Conservation (phyloP, 2,329 filamentous ascomycete species). For the Pseudogymnoascus sp. region DNA sequence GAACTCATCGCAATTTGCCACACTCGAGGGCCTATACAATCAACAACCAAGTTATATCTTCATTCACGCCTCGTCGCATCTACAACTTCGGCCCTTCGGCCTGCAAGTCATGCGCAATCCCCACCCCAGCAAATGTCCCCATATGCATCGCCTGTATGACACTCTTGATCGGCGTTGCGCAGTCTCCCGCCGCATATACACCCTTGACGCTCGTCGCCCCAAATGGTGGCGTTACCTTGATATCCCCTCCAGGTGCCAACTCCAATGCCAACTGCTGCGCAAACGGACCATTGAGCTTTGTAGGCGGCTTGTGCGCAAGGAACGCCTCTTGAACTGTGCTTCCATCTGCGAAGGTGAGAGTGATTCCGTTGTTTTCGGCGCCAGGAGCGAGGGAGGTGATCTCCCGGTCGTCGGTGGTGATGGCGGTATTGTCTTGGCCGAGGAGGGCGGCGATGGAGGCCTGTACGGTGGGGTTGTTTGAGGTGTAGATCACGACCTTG, state of each 20-base stretch:
- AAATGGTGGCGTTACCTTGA: constrained; percentile 34
- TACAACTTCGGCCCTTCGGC: background rate
- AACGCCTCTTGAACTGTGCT: background rate
- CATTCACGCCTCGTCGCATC: background rate
- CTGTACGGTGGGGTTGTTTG: constrained; percentile 30
- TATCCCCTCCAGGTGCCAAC: constrained; percentile 33
- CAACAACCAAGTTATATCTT: background rate
- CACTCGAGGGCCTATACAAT: background rate
- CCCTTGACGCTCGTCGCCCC: constrained; percentile 43
- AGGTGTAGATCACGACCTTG: constrained; percentile 44
- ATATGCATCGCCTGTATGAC: constrained; percentile 15
- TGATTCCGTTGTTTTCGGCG: background rate
- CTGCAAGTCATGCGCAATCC: constrained; percentile 8
- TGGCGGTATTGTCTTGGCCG: background rate
- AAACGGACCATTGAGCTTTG: background rate
- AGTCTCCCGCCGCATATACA: constrained; percentile 49
- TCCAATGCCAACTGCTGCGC: background rate
- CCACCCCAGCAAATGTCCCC: constrained; percentile 6
- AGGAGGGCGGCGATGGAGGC: background rate
- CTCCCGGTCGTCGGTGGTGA: background rate
- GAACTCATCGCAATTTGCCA: background rate
- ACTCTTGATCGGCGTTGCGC: constrained; percentile 17
- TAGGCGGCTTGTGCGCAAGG: background rate
- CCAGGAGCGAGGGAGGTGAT: background rate
- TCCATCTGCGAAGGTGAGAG: background rate